Conservation (phyloP, 2,329 filamentous ascomycete genomes). For the Fusarium proliferatum region DNA sequence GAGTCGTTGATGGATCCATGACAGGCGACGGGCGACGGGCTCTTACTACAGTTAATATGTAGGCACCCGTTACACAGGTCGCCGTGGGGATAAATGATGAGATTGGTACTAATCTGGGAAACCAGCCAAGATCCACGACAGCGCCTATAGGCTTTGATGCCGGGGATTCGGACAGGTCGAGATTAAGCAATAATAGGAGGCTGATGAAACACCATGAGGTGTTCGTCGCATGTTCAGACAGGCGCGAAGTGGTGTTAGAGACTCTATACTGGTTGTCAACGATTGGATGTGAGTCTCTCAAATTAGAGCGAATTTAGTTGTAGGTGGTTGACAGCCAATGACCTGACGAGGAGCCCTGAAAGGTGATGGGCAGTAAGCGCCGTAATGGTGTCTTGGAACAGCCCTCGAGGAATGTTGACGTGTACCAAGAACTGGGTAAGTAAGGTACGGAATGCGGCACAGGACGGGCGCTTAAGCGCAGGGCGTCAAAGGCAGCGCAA, state of each 20-base stretch:
- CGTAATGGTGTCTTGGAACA: constrained; percentile 20
- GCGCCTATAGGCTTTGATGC: constrained; percentile 38
- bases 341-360: constrained; percentile 11
- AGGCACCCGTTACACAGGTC: constrained; percentile 28
- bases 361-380: constrained; percentile 40
- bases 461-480: constrained; percentile 36
- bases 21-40: constrained; percentile 25
- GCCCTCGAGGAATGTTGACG: constrained; percentile 33
- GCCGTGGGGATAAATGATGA: constrained; percentile 22
- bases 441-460: constrained; percentile 38
- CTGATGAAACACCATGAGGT: constrained; percentile 42
- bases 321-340: constrained; percentile 32
- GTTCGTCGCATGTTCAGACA: constrained; percentile 42
- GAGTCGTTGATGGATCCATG: constrained; percentile 72
- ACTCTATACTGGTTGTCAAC: constrained; percentile 27
- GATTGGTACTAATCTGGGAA: constrained; percentile 24
- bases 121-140: constrained; percentile 40
- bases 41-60: constrained; percentile 42
- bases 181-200: constrained; percentile 36
- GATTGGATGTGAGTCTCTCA: constrained; percentile 31
- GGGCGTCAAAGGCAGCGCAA: constrained; percentile 10
- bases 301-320: constrained; percentile 31
- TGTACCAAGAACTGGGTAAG: constrained; percentile 25
- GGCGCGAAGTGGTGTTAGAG: constrained; percentile 33
- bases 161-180: constrained; percentile 18